Evolutionary conservation across 768 basidiomycete genomes (phyloP).

Genomic region (Tylopilus felleus): DNA sequence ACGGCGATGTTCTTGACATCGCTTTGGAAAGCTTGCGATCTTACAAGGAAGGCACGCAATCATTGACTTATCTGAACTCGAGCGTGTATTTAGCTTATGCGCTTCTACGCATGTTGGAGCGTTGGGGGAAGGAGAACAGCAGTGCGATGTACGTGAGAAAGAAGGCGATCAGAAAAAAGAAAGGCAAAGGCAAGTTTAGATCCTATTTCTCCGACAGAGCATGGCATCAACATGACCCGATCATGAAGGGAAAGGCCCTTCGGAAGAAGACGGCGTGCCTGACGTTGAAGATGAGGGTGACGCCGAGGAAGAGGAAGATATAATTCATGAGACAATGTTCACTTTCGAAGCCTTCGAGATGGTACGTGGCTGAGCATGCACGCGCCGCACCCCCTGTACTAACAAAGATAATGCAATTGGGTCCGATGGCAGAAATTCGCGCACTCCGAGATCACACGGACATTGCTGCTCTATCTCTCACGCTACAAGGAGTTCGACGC

Average conservation of each 20-base stretch:
- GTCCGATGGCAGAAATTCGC: conserved; percentile 74
- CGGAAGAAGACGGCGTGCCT: conserved; percentile 61
- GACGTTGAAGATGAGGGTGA: conserved; percentile 67
- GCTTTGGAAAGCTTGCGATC: conserved; percentile 70
- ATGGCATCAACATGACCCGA: conserved; percentile 7
- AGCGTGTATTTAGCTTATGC: conserved; percentile 82
- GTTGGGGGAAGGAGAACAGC: conserved; percentile 70
- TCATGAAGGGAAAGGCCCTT: conserved; percentile 33
- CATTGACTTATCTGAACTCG: conserved; percentile 79
- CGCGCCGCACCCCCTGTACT: conserved; percentile 13
- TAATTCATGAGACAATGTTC: conserved; percentile 81
- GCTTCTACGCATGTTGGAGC: conserved; percentile 86
- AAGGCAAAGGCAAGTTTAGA: conserved; percentile 44
- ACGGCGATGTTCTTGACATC: conserved; percentile 90
- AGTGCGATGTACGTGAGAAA: conserved; percentile 71
- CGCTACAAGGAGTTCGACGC: conserved; percentile 76
- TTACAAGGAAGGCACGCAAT: conserved; percentile 80
- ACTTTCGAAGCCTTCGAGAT: conserved; percentile 89
- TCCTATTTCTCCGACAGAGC: conserved; percentile 21
- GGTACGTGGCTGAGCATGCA: conserved; percentile 44
- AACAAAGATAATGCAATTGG: conserved; percentile 19
- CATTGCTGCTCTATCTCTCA: conserved; percentile 77
- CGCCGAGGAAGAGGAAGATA: conserved; percentile 56
- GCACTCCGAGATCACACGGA: conserved; percentile 77
- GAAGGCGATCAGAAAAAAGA: conserved; percentile 51